A percentile compares a stretch with the other conserved stretches of the same genome.
These are phyloP conservation scores for Albatrellus ellisii DNA, from an alignment of 768 basidiomycete species.

Conservation along the genomic window DNA sequence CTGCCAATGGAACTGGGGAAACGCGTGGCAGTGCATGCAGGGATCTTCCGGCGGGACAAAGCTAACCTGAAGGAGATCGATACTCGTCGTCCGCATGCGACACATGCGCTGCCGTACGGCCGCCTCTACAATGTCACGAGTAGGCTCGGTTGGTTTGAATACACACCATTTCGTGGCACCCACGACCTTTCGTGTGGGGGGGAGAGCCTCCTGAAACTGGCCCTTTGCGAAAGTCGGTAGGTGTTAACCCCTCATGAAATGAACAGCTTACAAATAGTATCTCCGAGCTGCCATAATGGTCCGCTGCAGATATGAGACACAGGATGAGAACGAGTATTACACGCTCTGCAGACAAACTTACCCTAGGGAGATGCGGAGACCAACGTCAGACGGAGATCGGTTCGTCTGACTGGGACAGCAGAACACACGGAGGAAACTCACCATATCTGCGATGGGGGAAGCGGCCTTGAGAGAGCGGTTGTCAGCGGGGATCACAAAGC, in stretches of 20 bases:
- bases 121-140: constrained; percentile 43
- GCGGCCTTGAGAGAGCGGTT: constrained; percentile 10
- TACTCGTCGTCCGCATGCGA: constrained; percentile 42
- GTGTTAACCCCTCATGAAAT: background rate
- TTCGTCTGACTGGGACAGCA: background rate
- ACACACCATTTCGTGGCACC: constrained; percentile 86
- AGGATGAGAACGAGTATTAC: background rate
- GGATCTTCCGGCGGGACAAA: constrained; percentile 4
- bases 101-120: constrained; percentile 58
- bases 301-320: constrained; percentile 32
- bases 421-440: constrained; percentile 17
- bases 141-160: constrained; percentile 39
- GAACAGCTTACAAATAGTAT: constrained; percentile 48
- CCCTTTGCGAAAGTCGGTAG: constrained; percentile 32
- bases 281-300: constrained; percentile 81
- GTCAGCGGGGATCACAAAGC: too few species aligned
- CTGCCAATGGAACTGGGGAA: constrained; percentile 66
- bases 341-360: background rate
- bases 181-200: constrained; percentile 28
- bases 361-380: background rate
- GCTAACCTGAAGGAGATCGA: constrained; percentile 65
- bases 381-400: background rate
- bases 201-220: constrained; percentile 41
- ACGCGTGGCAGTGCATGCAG: background rate
- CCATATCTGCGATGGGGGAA: constrained; percentile 35